Percentiles rank a stretch among this genome's conserved stretches.
These are phyloP conservation scores for Diutina neorugosa DNA, from an alignment of 1,139 yeast genomes.

Conservation along the genomic window DNA sequence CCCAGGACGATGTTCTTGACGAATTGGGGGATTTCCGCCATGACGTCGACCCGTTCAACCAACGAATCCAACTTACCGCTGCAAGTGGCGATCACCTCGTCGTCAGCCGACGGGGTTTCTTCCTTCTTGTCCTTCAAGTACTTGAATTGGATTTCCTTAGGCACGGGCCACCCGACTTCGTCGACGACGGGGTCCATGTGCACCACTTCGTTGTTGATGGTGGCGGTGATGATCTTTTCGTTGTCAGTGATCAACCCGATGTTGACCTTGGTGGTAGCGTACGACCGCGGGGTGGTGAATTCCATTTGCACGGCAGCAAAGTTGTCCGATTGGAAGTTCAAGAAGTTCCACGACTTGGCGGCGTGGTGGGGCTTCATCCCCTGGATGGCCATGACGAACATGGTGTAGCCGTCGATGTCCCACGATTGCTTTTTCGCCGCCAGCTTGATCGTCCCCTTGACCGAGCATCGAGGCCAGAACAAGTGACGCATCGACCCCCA, in stretches of 20 bases:
- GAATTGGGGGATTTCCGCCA: conserved; percentile 93
- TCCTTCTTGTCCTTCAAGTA: conserved; percentile 12
- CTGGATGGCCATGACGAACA: conserved; percentile 97
- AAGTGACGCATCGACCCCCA: conserved; percentile 97
- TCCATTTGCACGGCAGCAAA: conserved; percentile 83
- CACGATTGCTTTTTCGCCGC: conserved; percentile 11
- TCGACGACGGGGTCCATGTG: conserved; percentile 54
- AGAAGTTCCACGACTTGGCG: conserved; percentile 92
- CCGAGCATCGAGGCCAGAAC: conserved; percentile 87
- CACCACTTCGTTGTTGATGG: conserved; percentile 51
- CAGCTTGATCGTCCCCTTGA: conserved; percentile 47
- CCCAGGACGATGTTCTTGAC: conserved; percentile 90
- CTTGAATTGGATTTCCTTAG: conserved; percentile 50
- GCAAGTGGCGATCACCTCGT: conserved; percentile 28
- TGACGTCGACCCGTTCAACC: conserved; percentile 89
- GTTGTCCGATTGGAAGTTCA: conserved; percentile 73
- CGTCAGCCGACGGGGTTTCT: conserved; percentile 13
- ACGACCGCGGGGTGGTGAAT: conserved; percentile 86
- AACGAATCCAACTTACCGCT: conserved; percentile 44
- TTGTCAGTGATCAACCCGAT: conserved; percentile 63
- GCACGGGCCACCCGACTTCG: conserved; percentile 90
- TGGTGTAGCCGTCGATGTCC: conserved; percentile 42
- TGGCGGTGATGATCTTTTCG: conserved; percentile 51
- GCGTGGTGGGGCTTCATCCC: conserved; percentile 99
- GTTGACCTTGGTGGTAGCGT: conserved; percentile 71